phyloP scores from a whole-genome alignment of 1,284 basidiomycete species.

The Inonotus hispidus region DNA sequence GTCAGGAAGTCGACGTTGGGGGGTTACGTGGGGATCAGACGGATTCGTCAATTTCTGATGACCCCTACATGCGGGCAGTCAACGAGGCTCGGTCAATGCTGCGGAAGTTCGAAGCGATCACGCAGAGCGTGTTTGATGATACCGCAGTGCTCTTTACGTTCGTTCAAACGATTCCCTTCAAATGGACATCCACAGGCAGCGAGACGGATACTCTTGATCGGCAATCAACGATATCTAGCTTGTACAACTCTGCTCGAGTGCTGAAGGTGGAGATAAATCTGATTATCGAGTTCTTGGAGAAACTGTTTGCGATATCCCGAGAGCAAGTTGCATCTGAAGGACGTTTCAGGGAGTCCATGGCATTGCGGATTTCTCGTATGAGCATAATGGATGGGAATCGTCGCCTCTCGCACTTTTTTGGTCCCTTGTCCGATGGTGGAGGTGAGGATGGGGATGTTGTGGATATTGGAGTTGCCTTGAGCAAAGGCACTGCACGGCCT shows the following conservation, averaged over 20 bases:
- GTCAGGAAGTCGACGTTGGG: constrained; percentile 72
- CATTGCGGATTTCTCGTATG: constrained; percentile 65
- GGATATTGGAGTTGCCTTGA: constrained; percentile 54
- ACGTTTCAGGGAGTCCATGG: constrained; percentile 67
- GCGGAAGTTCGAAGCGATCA: constrained; percentile 57
- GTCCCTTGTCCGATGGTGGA: constrained; percentile 28
- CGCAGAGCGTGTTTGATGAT: constrained; percentile 72
- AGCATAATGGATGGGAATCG: constrained; percentile 51
- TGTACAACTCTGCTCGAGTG: constrained; percentile 9
- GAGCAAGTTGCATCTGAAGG: constrained; percentile 42
- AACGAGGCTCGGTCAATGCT: constrained; percentile 60
- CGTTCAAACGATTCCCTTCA: constrained; percentile 44
- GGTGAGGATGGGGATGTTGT: constrained; percentile 52
- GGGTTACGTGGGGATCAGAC: constrained; percentile 48
- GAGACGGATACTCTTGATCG: constrained; percentile 14
- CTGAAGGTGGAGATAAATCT: constrained; percentile 7
- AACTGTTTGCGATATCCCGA: constrained; percentile 6
- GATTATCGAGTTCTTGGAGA: constrained; percentile 8
- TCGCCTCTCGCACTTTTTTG: constrained; percentile 28
- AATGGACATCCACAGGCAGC: constrained; percentile 28
- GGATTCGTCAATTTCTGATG: constrained; percentile 34
- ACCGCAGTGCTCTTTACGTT: constrained; percentile 50
- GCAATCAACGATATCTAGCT: constrained; percentile 36
- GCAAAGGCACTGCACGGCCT: constrained; percentile 24
- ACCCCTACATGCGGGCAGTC: constrained; percentile 56